A percentile compares a stretch with the other conserved stretches of the same genome.
Conservation (phyloP, 2,329 filamentous ascomycete species). For the Sclerotiophoma versabilis region DNA sequence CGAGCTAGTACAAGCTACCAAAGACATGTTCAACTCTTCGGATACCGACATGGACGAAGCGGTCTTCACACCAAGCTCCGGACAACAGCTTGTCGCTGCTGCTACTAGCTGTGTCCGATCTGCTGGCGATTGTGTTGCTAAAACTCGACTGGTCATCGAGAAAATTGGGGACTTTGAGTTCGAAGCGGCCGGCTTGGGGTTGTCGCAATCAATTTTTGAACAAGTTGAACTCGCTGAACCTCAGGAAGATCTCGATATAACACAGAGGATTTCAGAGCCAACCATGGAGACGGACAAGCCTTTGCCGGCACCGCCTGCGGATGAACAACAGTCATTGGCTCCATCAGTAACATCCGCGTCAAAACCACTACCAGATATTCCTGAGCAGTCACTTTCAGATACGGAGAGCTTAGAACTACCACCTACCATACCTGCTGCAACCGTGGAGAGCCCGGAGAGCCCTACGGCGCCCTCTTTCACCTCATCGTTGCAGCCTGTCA, state of each 20-base stretch:
- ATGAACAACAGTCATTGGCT: conserved; percentile 50
- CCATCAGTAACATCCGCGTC: conserved; percentile 61
- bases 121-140: conserved; percentile 88
- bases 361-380: conserved; percentile 73
- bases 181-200: conserved; percentile 51
- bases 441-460: conserved; percentile 34
- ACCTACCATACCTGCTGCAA: conserved; percentile 26
- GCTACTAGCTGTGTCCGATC: conserved; percentile 89
- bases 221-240: conserved; percentile 12
- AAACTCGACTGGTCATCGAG: conserved; percentile 84
- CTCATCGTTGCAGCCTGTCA: conserved; percentile 52
- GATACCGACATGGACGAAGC: conserved; percentile 75
- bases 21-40: conserved; percentile 75
- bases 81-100: conserved; percentile 75
- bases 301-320: conserved; percentile 46
- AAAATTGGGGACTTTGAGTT: conserved; percentile 90
- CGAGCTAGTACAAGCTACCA: conserved; percentile 80
- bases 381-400: conserved; percentile 52
- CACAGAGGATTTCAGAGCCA: conserved; percentile 23
- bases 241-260: conserved; percentile 20
- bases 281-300: conserved; percentile 46
- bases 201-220: conserved; percentile 52
- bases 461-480: conserved; percentile 51
- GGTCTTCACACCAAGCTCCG: conserved; percentile 80
- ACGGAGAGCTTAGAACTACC: conserved; percentile 32